Evolutionary conservation across 768 basidiomycete species (phyloP).

Genomic region (Mycena indigotica): DNA sequence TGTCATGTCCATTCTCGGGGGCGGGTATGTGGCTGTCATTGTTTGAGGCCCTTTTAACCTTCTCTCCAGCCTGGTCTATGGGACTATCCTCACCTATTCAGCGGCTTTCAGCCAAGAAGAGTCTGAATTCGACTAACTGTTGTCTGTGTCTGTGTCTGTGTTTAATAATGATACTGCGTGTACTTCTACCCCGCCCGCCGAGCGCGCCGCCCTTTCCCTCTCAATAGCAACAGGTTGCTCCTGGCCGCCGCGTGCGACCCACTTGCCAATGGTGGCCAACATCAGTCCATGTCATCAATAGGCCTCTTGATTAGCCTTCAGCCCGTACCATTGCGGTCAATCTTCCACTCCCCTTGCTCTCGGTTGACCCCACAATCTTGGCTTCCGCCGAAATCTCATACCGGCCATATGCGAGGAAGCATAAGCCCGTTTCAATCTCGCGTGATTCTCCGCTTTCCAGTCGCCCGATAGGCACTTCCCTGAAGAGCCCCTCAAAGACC

Average conservation of each 20-base stretch:
- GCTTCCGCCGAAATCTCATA: slow-evolving; percentile 58
- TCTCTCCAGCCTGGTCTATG: slow-evolving; percentile 71
- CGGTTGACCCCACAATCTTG: slow-evolving; percentile 34
- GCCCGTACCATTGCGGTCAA: slow-evolving; percentile 40
- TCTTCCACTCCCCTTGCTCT: slow-evolving; percentile 41
- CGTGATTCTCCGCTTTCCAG: slow-evolving; percentile 56
- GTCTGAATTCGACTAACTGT: slow-evolving; percentile 79
- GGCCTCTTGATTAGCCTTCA: too few relatives aligned
- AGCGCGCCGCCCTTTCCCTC: background rate
- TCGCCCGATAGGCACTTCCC: slow-evolving; percentile 65
- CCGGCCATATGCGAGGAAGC: slow-evolving; percentile 71
- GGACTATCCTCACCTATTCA: slow-evolving; percentile 86
- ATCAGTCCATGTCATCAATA: too few relatives aligned
- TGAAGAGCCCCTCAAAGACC: slow-evolving; percentile 67
- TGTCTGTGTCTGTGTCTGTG: background rate
- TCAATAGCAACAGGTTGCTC: background rate
- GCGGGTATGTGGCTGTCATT: slow-evolving; percentile 59
- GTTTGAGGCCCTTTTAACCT: background rate
- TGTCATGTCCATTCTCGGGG: slow-evolving; percentile 93
- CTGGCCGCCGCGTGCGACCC: background rate
- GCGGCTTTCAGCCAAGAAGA: slow-evolving; percentile 80
- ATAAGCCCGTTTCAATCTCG: slow-evolving; percentile 58
- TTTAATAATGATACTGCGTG: background rate
- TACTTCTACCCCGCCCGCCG: slow-evolving; percentile 2
- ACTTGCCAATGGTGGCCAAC: too few relatives aligned